Percentiles rank a stretch among this genome's conserved stretches.
Evolutionary conservation across 345 rosid species (phyloP).

Genomic region (Schrenkiella parvula): DNA sequence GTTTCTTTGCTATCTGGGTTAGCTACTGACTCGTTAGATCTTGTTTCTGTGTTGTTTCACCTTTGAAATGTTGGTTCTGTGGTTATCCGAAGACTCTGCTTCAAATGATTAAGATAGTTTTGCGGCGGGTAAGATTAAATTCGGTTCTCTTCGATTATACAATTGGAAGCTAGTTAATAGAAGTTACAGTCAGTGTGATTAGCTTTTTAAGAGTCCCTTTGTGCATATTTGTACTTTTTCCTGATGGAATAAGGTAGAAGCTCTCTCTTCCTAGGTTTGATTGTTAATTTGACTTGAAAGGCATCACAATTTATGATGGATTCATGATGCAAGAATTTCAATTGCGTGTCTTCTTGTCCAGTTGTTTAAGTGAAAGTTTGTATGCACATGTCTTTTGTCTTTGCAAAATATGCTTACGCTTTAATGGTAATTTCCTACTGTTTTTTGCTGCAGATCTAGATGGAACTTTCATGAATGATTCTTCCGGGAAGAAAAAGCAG

Average conservation of each 20-base stretch:
- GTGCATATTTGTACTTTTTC: not conserved
- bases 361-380: not conserved
- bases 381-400: not conserved
- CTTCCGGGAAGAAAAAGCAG: constrained; percentile 32
- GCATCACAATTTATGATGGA: not conserved
- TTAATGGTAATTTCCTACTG: not conserved
- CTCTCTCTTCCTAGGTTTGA: constrained; percentile 10
- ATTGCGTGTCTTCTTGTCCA: not conserved
- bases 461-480: constrained; percentile 28
- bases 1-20: not conserved
- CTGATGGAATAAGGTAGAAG: not conserved
- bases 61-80: not conserved
- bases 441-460: constrained; percentile 29
- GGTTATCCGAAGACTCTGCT: not conserved
- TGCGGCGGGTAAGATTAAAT: not conserved
- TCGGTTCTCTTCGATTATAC: not conserved
- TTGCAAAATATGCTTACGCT: not conserved
- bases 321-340: not conserved
- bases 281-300: not conserved
- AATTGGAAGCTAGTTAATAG: not conserved
- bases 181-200: not conserved
- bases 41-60: not conserved
- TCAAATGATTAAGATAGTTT: constrained; percentile 1
- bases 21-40: constrained; percentile 4
- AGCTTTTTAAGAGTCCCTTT: not conserved